A percentile compares a stretch with the other conserved stretches of the same genome.
Evolutionary conservation across 1,284 basidiomycete genomes (phyloP).

Genomic region (Mycena sp.): DNA sequence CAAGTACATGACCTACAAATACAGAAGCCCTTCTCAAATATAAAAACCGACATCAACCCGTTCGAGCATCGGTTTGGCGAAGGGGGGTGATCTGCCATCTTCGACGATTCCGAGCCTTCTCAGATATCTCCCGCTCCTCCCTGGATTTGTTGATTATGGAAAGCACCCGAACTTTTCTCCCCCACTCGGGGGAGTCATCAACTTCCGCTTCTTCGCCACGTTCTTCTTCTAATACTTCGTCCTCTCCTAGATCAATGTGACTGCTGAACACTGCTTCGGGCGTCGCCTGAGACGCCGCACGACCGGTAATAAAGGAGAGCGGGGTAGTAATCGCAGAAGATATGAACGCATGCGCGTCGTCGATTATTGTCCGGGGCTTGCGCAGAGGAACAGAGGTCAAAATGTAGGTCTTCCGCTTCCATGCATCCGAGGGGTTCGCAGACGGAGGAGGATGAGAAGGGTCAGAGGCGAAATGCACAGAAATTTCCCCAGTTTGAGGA

Average conservation of each 20-base stretch:
- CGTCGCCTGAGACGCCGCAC: slow-evolving; percentile 50
- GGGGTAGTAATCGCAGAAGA: slow-evolving; percentile 62
- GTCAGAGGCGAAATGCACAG: slow-evolving; percentile 66
- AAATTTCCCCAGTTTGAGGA: slow-evolving; percentile 63
- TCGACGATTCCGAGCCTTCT: slow-evolving; percentile 31
- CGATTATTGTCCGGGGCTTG: slow-evolving; percentile 71
- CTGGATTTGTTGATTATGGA: slow-evolving; percentile 25
- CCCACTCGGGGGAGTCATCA: slow-evolving; percentile 71
- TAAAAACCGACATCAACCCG: slow-evolving; percentile 3
- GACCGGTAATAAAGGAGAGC: slow-evolving; percentile 58
- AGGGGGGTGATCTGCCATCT: slow-evolving; percentile 34
- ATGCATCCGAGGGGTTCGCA: slow-evolving; percentile 49
- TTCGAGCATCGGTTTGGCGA: slow-evolving; percentile 31
- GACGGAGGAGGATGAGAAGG: slow-evolving; percentile 63
- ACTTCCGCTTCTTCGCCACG: slow-evolving; percentile 78
- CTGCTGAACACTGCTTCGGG: slow-evolving; percentile 73
- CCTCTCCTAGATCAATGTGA: slow-evolving; percentile 75
- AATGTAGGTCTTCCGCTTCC: slow-evolving; percentile 69
- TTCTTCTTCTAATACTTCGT: slow-evolving; percentile 81
- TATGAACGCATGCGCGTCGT: slow-evolving; percentile 73
- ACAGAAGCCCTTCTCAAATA: background rate
- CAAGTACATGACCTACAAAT: too few relatives aligned
- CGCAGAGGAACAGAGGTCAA: slow-evolving; percentile 71
- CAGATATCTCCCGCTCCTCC: slow-evolving; percentile 27
- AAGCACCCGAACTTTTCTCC: slow-evolving; percentile 49